phyloP scores from a whole-genome alignment of 768 basidiomycete species.

The Terana coerulea region DNA sequence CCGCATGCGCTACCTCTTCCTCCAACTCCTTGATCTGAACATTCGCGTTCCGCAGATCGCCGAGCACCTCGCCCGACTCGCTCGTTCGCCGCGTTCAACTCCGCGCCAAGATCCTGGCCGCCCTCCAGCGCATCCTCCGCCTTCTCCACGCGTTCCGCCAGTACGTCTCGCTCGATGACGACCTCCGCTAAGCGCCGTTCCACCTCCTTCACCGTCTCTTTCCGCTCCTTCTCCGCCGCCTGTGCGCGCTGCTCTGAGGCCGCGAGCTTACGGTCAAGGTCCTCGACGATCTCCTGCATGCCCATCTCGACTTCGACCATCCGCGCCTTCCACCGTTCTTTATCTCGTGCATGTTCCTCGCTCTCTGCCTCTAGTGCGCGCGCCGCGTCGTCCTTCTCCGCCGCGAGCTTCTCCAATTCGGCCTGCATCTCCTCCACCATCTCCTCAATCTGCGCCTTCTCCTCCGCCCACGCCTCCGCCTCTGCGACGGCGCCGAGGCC shows the following conservation, averaged over 20 bases:
- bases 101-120: slow-evolving; percentile 65
- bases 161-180: slow-evolving; percentile 50
- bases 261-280: slow-evolving; percentile 53
- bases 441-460: slow-evolving; percentile 53
- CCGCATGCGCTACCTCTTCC: slow-evolving; percentile 51
- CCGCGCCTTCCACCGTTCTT: slow-evolving; percentile 64
- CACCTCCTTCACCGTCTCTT: slow-evolving; percentile 39
- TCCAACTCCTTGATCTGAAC: slow-evolving; percentile 58
- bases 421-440: slow-evolving; percentile 29
- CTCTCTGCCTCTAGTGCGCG: slow-evolving; percentile 49
- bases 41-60: slow-evolving; percentile 58
- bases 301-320: slow-evolving; percentile 71
- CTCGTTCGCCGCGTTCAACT: slow-evolving; percentile 62
- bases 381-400: slow-evolving; percentile 50
- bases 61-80: slow-evolving; percentile 49
- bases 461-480: slow-evolving; percentile 67
- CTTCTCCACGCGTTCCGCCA: slow-evolving; percentile 56
- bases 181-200: slow-evolving; percentile 43
- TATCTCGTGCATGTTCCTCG: slow-evolving; percentile 57
- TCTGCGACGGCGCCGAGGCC: slow-evolving; percentile 60
- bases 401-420: slow-evolving; percentile 36
- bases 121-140: slow-evolving; percentile 62
- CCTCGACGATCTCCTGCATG: slow-evolving; percentile 62
- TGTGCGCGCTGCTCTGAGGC: slow-evolving; percentile 47
- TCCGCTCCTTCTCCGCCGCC: slow-evolving; percentile 38